Evolutionary conservation across 1,139 yeast genomes (phyloP), one percentile per base, ranked within the genome.

Genomic region (Blastobotrys petasosporus): DNA sequence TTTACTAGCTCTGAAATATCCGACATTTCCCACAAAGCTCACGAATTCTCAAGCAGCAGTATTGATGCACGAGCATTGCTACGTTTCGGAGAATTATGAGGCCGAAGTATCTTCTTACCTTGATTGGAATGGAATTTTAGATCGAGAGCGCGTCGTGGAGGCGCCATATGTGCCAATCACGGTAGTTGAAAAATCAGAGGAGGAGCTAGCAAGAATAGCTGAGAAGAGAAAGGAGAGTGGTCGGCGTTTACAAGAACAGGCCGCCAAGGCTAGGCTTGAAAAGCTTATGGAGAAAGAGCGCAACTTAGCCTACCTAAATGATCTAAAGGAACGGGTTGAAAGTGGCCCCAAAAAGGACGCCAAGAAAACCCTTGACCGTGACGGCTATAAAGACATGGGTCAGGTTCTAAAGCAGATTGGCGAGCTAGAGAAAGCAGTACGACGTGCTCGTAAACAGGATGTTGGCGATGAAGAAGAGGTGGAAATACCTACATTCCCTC

Each of bases 141-240:
- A 66, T 1, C 76, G 80, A 11, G 94, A 94, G 61, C 69, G 87
- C 3, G 82, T 85, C 0, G 65, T 88, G 1, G 97, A 92, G 62
- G 90, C 90, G 0, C 95, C 97, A 1, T 80, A 82, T 51, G 76
- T 78, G 3, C 85, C 80, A 52, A 64, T 74, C 4, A 67, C 74
- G 11, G 82, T 78, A 46, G 80, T 79, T 46, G 85, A 82, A 59
- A 86, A 90, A 60, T 71, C 90, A 0, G 94, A 85, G 48, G 97
- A 87, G 62, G 96, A 87, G 60, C 63, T 88, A 32, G 82, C 80
- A 17, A 67, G 75, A 35, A 90, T 86, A 53, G 82, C 92, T 1
- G 92, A 84, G 54, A 81, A 83, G 60, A 76, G 95, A 51, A 76
- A 79, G 56, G 97, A 90, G 61, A 86, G 85, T 54, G 97, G 97